A percentile compares a stretch with the other conserved stretches of the same genome.
phyloP scores from a whole-genome alignment of 2,329 filamentous ascomycete species.

The Pseudopyrenochaeta lycopersici region DNA sequence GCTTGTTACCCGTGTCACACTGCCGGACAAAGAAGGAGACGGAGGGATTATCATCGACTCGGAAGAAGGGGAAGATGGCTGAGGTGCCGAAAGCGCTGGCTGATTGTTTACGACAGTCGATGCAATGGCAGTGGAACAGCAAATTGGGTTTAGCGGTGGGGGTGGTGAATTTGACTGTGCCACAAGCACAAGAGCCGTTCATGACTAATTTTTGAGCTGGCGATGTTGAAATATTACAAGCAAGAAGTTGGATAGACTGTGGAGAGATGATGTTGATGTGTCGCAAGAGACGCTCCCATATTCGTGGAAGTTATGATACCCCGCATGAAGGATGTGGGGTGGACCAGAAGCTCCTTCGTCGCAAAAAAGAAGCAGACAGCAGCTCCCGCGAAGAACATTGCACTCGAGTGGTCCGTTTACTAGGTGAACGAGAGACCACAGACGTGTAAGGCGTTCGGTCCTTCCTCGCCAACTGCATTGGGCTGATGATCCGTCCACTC shows the following conservation, averaged over 20 bases:
- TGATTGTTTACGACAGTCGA: conserved; percentile 71
- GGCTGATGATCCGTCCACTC: neutral
- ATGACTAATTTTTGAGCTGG: conserved; percentile 15
- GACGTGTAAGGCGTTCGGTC: neutral
- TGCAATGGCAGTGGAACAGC: conserved; percentile 77
- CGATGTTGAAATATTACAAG: neutral
- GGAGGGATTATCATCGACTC: conserved; percentile 56
- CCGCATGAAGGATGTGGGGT: neutral
- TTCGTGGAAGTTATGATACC: neutral
- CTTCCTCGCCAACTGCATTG: neutral
- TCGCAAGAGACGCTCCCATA: too few species aligned
- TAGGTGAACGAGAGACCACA: neutral
- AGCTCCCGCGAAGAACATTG: neutral
- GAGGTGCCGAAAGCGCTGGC: conserved; percentile 73
- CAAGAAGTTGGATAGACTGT: neutral
- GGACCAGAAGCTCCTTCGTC: neutral
- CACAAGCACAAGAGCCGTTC: conserved; percentile 68
- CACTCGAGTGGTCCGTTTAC: neutral
- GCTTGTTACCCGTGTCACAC: conserved; percentile 31
- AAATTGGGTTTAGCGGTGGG: conserved; percentile 67
- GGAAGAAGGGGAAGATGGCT: conserved; percentile 74
- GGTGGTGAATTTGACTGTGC: conserved; percentile 69
- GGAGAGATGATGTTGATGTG: too few species aligned
- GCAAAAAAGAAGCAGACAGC: neutral
- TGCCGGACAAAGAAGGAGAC: conserved; percentile 27